A percentile compares a stretch with the other conserved stretches of the same genome.
These are phyloP conservation scores for Tetrapyrgos nigripes DNA, from an alignment of 1,284 basidiomycete genomes.

Conservation along the genomic window DNA sequence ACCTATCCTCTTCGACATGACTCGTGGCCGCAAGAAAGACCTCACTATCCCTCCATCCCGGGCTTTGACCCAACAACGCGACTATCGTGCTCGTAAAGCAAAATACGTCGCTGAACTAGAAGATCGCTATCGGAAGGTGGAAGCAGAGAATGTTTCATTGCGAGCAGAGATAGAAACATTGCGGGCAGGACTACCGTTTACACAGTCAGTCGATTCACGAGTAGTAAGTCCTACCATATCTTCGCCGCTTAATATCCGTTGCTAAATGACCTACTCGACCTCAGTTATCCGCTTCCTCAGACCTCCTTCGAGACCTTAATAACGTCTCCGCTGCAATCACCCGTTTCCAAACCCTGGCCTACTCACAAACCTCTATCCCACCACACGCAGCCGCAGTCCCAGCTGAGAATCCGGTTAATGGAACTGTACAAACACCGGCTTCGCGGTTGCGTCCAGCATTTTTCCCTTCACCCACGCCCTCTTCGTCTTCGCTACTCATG, in stretches of 20 bases:
- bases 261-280: constrained; percentile 4
- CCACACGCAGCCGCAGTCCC: constrained; percentile 28
- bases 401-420: constrained; percentile 27
- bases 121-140: constrained; percentile 53
- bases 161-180: constrained; percentile 52
- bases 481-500: constrained; percentile 13
- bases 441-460: constrained; percentile 25
- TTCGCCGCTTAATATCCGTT: background rate
- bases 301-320: constrained; percentile 55
- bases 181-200: constrained; percentile 39
- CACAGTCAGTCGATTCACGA: constrained; percentile 43
- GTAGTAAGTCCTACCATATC: constrained; percentile 48
- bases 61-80: constrained; percentile 60
- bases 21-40: constrained; percentile 70
- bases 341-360: constrained; percentile 50
- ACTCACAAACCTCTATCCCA: constrained; percentile 27
- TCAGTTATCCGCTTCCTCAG: constrained; percentile 54
- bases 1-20: constrained; percentile 44
- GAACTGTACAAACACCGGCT: constrained; percentile 24
- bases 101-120: constrained; percentile 63
- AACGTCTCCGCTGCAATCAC: constrained; percentile 51
- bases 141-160: constrained; percentile 59
- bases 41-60: constrained; percentile 56
- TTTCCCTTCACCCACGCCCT: constrained; percentile 27
- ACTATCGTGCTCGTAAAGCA: constrained; percentile 68